Evolutionary conservation across 2,329 filamentous ascomycete species (phyloP), one percentile per base, ranked within the genome.

Genomic region (Onygena corvina): DNA sequence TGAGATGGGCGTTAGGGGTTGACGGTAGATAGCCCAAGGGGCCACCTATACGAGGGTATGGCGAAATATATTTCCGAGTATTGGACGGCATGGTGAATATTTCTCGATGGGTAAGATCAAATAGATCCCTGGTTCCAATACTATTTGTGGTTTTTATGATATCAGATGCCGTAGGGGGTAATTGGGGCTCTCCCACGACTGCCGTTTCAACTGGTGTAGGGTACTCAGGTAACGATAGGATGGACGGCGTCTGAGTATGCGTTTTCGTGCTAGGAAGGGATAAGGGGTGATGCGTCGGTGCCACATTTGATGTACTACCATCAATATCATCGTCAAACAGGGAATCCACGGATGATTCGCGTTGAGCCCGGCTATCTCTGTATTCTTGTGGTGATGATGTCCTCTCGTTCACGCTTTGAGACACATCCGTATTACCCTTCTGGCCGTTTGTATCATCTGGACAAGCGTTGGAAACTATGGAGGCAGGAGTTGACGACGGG

Each of bases 1-100:
- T 59, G 29, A 60, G 55, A 45, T 65, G 61, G 20, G 62, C 42
- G 2, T 29, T 50, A 3, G 63, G 62, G 7, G 61, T 51, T 3
- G 64, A 66, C 25, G 60, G 60, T 38, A 61, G 52, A 46, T 63
- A 63, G 2, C 58, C 60, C 20, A 64, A 46, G 7, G 52, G 52
- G 1, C 60, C 59, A 11, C 56, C 54, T 23, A 56, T 54, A 14
- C 40, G 47, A 12, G 60, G 60, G 50, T 66, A 66, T 5, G 64
- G 64, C 1, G 63, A 66, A 4, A 59, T 47, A 45, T 64, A 62
- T 23, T 59, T 50, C 2, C 53, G 53, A 30, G 54, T 46, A 23
- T 56, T 47, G 9, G 48, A 33, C 8, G 60, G 50, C 9, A 53
- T 54, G 34, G 56, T 52, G 44, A 61, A 49, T 16, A 55, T 50